Conservation (phyloP, 164 flowering plant genomes). For the Echeveria elegans region DNA sequence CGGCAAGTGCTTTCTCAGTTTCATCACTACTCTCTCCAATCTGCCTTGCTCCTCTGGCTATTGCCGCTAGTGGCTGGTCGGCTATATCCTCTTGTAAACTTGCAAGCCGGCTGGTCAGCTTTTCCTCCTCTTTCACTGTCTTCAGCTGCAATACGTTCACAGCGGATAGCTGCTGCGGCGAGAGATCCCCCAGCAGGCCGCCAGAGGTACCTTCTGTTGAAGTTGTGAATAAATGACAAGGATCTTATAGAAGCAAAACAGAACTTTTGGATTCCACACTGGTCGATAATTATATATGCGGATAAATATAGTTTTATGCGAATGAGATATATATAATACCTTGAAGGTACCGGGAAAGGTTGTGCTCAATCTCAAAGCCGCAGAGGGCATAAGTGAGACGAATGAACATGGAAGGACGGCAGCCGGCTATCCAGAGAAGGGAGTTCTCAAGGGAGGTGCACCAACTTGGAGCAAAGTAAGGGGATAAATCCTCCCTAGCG, state of each 20-base stretch:
- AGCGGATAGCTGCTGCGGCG: constrained; percentile 17
- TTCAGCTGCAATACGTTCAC: constrained; percentile 26
- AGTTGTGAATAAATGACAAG: neutral
- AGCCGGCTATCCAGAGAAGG: constrained; percentile 34
- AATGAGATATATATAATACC: too few relatives aligned
- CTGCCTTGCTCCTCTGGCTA: constrained; percentile 9
- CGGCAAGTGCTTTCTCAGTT: constrained; percentile 16
- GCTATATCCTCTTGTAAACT: constrained; percentile 37
- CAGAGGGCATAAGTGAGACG: constrained; percentile 20
- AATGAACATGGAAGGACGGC: constrained; percentile 24
- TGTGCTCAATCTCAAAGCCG: constrained; percentile 22
- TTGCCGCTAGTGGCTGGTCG: constrained; percentile 25
- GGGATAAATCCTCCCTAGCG: constrained; percentile 15
- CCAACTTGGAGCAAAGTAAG: constrained; percentile 33
- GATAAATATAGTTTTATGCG: neutral
- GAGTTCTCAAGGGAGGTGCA: constrained; percentile 28
- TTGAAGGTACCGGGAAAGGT: constrained; percentile 20
- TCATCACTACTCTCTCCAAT: constrained; percentile 14
- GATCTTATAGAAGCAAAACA: too few relatives aligned
- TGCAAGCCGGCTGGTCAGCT: constrained; percentile 22
- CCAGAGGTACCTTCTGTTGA: constrained; percentile 15
- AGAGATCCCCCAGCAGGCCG: constrained; percentile 18
- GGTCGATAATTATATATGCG: neutral
- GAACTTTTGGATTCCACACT: too few relatives aligned
- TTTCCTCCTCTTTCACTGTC: constrained; percentile 29